Base-by-base conservation (phyloP, 441 rosid genomes). In the Flueggea neowawraea region DNA sequence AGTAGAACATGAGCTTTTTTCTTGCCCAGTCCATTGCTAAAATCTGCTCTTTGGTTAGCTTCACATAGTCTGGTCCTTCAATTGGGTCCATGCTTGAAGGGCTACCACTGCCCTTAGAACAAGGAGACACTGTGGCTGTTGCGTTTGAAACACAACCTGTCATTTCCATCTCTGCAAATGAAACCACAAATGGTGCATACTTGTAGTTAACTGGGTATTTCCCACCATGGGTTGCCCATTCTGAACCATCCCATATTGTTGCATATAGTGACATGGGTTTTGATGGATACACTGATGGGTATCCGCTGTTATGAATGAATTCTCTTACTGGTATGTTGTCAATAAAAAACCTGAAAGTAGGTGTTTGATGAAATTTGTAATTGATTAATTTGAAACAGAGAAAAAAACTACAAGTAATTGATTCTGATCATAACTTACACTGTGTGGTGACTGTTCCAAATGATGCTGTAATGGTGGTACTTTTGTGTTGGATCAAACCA, bases 191-290 rank as follows among this genome's bases (percentile, higher is more conserved):
- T 6, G 97, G 97, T 9, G 80, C 85, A 54, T 90, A 80, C 62
- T 78, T 79, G 69, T 93, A 88, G 75, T 90, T 84, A 13, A 90
- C 97, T 0, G 96, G 91, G 74, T 90, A 88, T 68, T 90, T 93
- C 52, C 98, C 98, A 47, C 97, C 98, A 57, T 88, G 82, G 3
- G 98, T 90, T 52, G 98, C 98, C 98, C 98, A 94, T 7, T 87
- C 77, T 12, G 98, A 94, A 11, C 91, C 98, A 59, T 94, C 98
- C 97, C 98, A 94, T 55, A 94, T 82, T 5, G 96, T 85, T 32
- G 84, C 73, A 31, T 85, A 41, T 6, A 45, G 31, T 6, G 61
- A 63, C 75, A 64, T 75, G 28, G 77, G 72, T 55, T 72, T 76
- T 14, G 69, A 72, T 39, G 80, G 80, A 53, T 72, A 70, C 2